Percentiles rank a stretch among this genome's conserved stretches.
Evolutionary conservation across 495 filamentous ascomycete genomes (phyloP).

Genomic region (Podospora pseudoanserina): DNA sequence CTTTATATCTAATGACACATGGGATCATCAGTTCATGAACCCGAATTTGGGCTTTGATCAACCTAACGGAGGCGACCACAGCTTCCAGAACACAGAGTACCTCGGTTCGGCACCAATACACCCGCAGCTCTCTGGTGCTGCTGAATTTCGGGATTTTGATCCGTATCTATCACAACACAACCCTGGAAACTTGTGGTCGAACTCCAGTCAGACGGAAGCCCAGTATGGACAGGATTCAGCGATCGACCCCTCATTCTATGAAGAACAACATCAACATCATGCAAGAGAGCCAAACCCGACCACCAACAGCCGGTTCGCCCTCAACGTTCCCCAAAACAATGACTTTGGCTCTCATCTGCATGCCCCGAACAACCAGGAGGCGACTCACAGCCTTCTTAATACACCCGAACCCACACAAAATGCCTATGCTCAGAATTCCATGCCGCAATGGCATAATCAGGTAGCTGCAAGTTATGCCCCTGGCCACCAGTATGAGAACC

Average conservation of each 20-base stretch:
- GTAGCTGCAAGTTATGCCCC: slow-evolving; percentile 18
- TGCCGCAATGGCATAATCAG: slow-evolving; percentile 27
- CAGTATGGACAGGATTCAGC: slow-evolving; percentile 23
- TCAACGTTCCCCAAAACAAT: slow-evolving; percentile 16
- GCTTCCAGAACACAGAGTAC: slow-evolving; percentile 26
- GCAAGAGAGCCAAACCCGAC: slow-evolving; percentile 16
- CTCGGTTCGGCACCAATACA: slow-evolving; percentile 15
- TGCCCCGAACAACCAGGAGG: slow-evolving; percentile 17
- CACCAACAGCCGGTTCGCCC: slow-evolving; percentile 23
- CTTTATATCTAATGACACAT: slow-evolving; percentile 18
- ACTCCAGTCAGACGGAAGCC: slow-evolving; percentile 11
- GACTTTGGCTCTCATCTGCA: slow-evolving; percentile 21
- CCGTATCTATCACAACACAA: slow-evolving; percentile 18
- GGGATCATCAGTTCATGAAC: slow-evolving; percentile 24
- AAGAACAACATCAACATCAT: slow-evolving; percentile 25
- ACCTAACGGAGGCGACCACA: slow-evolving; percentile 16
- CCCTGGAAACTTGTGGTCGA: slow-evolving; percentile 23
- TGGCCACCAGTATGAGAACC: slow-evolving; percentile 26
- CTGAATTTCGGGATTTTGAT: slow-evolving; percentile 20
- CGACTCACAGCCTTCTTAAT: slow-evolving; percentile 17
- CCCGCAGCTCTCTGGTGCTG: slow-evolving; percentile 22
- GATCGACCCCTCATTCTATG: slow-evolving; percentile 17
- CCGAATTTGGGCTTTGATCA: slow-evolving; percentile 22
- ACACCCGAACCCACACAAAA: slow-evolving; percentile 11
- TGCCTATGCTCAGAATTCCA: slow-evolving; percentile 18